Evolutionary conservation across 176 grass and related monocot genomes (phyloP).

Genomic region (Elaeis guineensis): DNA sequence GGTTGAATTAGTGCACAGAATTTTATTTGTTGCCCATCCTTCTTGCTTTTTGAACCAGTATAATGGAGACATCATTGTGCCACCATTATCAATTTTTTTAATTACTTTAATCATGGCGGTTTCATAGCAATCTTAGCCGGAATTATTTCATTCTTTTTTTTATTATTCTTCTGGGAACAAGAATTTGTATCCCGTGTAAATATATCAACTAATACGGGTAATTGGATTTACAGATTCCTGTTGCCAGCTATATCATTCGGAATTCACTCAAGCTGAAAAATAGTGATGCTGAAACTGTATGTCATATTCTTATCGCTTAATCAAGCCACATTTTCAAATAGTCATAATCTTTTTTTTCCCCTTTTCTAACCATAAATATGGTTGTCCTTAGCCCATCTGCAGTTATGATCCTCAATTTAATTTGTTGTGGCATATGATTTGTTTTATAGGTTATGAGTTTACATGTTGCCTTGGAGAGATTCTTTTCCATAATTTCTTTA

Average conservation of each 20-base stretch:
- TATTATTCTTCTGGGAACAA: neutral
- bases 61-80: too few relatives aligned
- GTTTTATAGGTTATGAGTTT: slow-evolving; percentile 47
- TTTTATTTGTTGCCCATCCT: too few relatives aligned
- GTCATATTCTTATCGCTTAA: slow-evolving; percentile 21
- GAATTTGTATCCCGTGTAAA: neutral
- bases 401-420: neutral
- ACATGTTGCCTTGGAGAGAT: slow-evolving; percentile 65
- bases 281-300: slow-evolving; percentile 69
- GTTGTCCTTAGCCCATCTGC: neutral
- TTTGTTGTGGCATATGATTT: neutral
- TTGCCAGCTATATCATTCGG: slow-evolving; percentile 66
- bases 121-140: too few relatives aligned
- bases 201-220: neutral
- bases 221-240: slow-evolving; percentile 48
- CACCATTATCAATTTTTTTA: too few relatives aligned
- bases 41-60: too few relatives aligned
- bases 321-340: neutral
- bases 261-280: slow-evolving; percentile 84
- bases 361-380: neutral
- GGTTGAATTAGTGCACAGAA: too few relatives aligned
- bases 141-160: neutral
- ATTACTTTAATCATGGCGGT: too few relatives aligned
- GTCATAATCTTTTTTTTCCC: neutral
- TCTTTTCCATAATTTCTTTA: slow-evolving; percentile 51